phyloP scores from a whole-genome alignment of 192 early-diverging fungal genomes.

The Backusella psychrophila region DNA sequence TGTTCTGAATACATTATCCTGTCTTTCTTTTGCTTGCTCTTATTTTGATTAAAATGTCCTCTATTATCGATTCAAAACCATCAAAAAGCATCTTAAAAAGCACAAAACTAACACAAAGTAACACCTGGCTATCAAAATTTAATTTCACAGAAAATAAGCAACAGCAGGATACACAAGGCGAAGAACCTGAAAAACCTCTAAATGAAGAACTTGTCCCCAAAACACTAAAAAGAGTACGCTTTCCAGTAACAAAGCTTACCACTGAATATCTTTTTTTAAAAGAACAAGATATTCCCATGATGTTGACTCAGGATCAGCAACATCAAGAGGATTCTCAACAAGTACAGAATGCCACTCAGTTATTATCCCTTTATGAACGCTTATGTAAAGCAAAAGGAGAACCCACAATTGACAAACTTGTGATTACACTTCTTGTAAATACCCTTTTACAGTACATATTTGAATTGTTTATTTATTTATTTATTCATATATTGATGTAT shows the following conservation, averaged over 20 bases:
- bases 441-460: background rate
- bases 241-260: constrained; percentile 49
- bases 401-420: constrained; percentile 16
- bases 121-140: constrained; percentile 7
- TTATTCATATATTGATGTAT: background rate
- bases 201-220: constrained; percentile 20
- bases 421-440: constrained; percentile 16
- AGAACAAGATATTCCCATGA: background rate
- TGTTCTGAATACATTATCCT: too few species aligned
- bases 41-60: background rate
- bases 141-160: background rate
- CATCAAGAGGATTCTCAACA: background rate
- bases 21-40: background rate
- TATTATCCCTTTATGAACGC: constrained; percentile 26
- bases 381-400: constrained; percentile 31
- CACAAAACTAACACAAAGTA: background rate
- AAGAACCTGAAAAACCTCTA: background rate
- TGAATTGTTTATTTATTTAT: background rate
- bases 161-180: background rate
- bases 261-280: constrained; percentile 40
- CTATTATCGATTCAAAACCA: background rate
- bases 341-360: background rate
- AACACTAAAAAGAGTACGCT: constrained; percentile 50
- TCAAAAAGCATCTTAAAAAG: constrained; percentile 3
- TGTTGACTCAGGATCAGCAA: background rate